These are phyloP conservation scores for Coemansia sp. DNA, from an alignment of 192 early-diverging fungal species.

Conservation along the genomic window DNA sequence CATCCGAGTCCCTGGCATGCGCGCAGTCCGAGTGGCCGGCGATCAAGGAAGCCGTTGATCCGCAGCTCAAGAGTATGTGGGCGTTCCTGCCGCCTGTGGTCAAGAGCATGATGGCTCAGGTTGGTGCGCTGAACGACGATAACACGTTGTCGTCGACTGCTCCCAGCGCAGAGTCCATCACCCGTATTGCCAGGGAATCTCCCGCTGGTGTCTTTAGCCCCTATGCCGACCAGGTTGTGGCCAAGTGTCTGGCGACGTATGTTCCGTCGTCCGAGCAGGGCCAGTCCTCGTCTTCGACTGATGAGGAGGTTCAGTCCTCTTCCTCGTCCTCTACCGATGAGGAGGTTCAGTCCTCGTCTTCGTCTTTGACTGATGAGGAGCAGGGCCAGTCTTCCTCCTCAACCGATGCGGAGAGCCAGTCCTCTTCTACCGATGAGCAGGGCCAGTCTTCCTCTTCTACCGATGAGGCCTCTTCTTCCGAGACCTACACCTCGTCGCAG, in stretches of 20 bases:
- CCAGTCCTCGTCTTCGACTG: not conserved
- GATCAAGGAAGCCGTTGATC: constrained; percentile 29
- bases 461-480: constrained; percentile 10
- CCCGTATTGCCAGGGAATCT: constrained; percentile 8
- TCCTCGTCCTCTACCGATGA: not conserved
- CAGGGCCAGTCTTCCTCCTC: constrained; percentile 10
- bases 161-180: constrained; percentile 10
- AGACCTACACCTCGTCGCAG: constrained; percentile 9
- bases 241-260: constrained; percentile 21
- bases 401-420: constrained; percentile 2
- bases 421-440: constrained; percentile 8
- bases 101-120: constrained; percentile 14
- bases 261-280: not conserved
- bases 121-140: constrained; percentile 15
- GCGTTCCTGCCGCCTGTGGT: constrained; percentile 18
- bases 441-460: not conserved
- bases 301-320: not conserved
- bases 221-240: constrained; percentile 26
- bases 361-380: constrained; percentile 8
- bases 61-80: constrained; percentile 16
- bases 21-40: constrained; percentile 20
- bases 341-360: not conserved
- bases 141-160: constrained; percentile 21
- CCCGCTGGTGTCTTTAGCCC: constrained; percentile 34
- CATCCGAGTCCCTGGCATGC: constrained; percentile 19